phyloP scores from a whole-genome alignment of 225 moss, liverwort and hornwort species.

The Pseudisothecium myosuroides region DNA sequence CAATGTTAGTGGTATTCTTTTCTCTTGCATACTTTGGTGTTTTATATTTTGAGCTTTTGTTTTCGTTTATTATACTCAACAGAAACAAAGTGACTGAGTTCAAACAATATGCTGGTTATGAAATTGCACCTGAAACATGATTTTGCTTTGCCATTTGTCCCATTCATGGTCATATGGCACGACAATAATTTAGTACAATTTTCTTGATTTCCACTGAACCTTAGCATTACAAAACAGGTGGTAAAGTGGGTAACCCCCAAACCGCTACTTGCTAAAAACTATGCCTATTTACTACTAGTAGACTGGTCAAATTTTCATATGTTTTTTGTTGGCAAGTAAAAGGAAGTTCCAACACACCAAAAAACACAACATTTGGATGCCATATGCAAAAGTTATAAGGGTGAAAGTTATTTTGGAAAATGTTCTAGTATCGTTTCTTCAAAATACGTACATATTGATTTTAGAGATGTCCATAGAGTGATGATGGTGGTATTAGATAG shows the following conservation, averaged over 20 bases:
- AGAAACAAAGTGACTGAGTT: not conserved
- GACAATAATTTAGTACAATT: not conserved
- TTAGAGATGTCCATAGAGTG: not conserved
- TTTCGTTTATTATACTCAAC: no score
- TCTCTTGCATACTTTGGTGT: no score
- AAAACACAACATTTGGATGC: not conserved
- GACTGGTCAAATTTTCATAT: not conserved
- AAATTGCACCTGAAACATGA: not conserved
- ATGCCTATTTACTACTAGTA: not conserved
- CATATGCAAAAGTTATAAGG: not conserved
- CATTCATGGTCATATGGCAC: not conserved
- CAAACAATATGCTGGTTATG: not conserved
- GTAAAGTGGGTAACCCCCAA: not conserved
- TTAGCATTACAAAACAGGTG: not conserved
- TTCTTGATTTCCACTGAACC: not conserved
- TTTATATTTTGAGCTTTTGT: no score
- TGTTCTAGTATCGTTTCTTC: not conserved
- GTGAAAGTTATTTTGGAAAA: no score
- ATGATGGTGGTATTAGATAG: not conserved
- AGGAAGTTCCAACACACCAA: rapidly evolving
- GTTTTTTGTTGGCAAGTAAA: not conserved
- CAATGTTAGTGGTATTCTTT: no score
- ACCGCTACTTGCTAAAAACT: not conserved
- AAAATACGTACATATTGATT: not conserved
- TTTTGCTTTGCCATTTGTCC: not conserved